phyloP scores from a whole-genome alignment of 2,329 filamentous ascomycete genomes.

The Knufia fluminis region DNA sequence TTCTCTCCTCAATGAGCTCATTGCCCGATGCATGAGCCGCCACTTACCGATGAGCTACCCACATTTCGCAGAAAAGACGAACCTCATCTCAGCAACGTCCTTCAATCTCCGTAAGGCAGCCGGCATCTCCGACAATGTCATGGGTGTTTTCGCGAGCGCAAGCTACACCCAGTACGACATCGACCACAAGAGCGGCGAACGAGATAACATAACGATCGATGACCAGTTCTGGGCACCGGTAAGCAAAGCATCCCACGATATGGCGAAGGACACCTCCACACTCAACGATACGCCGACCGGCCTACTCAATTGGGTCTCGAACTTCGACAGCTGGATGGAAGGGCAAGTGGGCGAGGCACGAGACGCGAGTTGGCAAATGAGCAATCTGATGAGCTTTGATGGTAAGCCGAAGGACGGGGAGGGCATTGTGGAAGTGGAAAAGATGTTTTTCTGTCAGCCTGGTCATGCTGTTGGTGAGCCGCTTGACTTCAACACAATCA shows the following conservation, averaged over 20 bases:
- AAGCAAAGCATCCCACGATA: constrained; percentile 24
- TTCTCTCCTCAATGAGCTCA: constrained; percentile 32
- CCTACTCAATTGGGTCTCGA: constrained; percentile 34
- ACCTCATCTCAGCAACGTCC: constrained; percentile 32
- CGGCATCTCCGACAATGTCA: constrained; percentile 26
- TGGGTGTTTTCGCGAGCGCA: constrained; percentile 31
- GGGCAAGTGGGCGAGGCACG: constrained; percentile 32
- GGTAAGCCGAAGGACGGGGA: background rate
- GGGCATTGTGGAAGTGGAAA: constrained; percentile 21
- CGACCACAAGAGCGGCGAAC: background rate
- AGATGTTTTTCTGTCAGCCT: constrained; percentile 39
- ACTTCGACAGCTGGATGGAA: constrained; percentile 33
- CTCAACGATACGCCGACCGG: constrained; percentile 35
- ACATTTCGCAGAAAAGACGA: constrained; percentile 19
- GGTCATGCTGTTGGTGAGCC: constrained; percentile 31
- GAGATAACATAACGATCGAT: constrained; percentile 5
- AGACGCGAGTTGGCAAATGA: constrained; percentile 38
- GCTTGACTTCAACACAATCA: constrained; percentile 35
- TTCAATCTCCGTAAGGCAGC: constrained; percentile 34
- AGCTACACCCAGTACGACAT: constrained; percentile 24
- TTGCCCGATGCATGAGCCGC: constrained; percentile 18
- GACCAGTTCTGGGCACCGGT: constrained; percentile 30
- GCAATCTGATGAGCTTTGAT: constrained; percentile 37
- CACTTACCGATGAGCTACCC: background rate
- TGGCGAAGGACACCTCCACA: constrained; percentile 27